Conservation (phyloP, 805 yeast species). For the Cyberlindnera mycetangii region DNA sequence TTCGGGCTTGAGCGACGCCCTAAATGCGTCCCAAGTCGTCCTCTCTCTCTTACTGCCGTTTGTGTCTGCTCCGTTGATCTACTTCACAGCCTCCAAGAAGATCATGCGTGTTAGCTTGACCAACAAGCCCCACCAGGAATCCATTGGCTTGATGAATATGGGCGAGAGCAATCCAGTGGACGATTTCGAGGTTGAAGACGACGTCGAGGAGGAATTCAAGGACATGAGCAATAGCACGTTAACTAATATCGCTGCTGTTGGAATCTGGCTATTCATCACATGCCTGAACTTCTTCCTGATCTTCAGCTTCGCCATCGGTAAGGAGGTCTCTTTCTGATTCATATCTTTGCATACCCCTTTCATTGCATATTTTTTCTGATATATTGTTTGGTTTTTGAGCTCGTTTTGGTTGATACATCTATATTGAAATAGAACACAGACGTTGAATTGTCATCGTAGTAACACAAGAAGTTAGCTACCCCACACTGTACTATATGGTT, state of each 20-base stretch:
- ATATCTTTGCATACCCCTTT: neutral
- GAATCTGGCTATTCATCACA: conserved; percentile 68
- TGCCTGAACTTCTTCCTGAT: conserved; percentile 65
- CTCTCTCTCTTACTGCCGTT: conserved; percentile 77
- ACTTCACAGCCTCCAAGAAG: conserved; percentile 66
- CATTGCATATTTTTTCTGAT: neutral
- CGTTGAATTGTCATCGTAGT: too few species aligned
- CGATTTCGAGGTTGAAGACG: conserved; percentile 10
- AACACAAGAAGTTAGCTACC: neutral
- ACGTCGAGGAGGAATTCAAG: conserved; percentile 23
- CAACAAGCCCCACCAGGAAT: conserved; percentile 17
- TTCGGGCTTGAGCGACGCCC: conserved; percentile 70
- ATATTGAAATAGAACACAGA: neutral
- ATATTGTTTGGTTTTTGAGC: neutral
- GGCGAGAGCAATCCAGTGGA: conserved; percentile 7
- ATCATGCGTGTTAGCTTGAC: conserved; percentile 58
- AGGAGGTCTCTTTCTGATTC: conserved; percentile 35
- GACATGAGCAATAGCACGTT: conserved; percentile 45
- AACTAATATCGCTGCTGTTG: conserved; percentile 48
- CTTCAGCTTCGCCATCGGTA: conserved; percentile 45
- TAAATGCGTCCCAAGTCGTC: conserved; percentile 85
- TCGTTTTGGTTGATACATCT: neutral
- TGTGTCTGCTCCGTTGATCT: conserved; percentile 83
- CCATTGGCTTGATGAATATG: conserved; percentile 19
- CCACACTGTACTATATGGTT: neutral